Percentiles rank a stretch among this genome's conserved stretches.
Evolutionary conservation across 1,284 basidiomycete species (phyloP).

Genomic region (Tilletiopsis washingtonensis): DNA sequence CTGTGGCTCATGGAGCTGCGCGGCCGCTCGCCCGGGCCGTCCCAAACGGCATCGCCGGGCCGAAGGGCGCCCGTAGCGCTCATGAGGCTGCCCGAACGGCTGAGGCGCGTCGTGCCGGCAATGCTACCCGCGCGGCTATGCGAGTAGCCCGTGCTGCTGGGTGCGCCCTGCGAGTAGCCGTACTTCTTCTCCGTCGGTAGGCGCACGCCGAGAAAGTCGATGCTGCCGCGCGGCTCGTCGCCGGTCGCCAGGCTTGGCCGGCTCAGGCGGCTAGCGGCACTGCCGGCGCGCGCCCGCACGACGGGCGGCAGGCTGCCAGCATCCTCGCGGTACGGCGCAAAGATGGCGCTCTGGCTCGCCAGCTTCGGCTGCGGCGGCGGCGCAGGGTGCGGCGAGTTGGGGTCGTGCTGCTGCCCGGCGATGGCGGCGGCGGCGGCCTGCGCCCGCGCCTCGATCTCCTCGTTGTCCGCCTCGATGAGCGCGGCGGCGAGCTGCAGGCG

Average conservation of each 20-base stretch:
- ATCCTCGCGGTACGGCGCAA: conserved; percentile 27
- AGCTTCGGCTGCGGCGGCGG: conserved; percentile 31
- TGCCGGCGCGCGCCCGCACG: not conserved
- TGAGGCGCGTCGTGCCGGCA: conserved; percentile 8
- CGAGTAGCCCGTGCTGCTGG: conserved; percentile 1
- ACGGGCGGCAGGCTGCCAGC: not conserved
- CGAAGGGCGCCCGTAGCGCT: conserved; percentile 10
- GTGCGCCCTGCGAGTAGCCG: conserved; percentile 1
- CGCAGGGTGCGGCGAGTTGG: conserved; percentile 7
- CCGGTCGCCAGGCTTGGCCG: not conserved
- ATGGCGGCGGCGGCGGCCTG: not conserved
- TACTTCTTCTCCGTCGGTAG: conserved; percentile 26
- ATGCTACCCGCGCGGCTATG: conserved; percentile 16
- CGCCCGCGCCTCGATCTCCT: conserved; percentile 25
- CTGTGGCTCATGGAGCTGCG: conserved; percentile 9
- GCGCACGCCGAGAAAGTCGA: conserved; percentile 35
- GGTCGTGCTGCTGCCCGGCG: not conserved
- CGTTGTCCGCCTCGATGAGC: conserved; percentile 45
- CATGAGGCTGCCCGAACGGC: conserved; percentile 15
- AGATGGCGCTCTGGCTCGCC: conserved; percentile 37
- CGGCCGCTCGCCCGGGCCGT: conserved; percentile 5
- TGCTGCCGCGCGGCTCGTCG: conserved; percentile 19
- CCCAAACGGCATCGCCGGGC: conserved; percentile 6
- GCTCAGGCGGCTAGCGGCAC: conserved; percentile 19
- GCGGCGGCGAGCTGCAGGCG: conserved; percentile 29